Conservation (phyloP, 2,329 filamentous ascomycete species). For the Xylaria sp. region DNA sequence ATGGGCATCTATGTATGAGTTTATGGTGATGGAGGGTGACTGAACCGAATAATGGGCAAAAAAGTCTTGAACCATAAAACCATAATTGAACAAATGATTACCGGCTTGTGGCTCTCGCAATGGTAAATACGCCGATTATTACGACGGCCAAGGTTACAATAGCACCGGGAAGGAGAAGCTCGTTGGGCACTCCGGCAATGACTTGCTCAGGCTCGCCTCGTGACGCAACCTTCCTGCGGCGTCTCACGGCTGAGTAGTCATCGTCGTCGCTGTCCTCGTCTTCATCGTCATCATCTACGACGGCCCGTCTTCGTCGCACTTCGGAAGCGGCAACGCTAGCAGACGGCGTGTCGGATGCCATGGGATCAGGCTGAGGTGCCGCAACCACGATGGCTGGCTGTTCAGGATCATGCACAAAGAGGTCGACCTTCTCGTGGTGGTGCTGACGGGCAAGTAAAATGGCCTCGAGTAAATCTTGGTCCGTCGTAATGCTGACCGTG, state of each 20-base stretch:
- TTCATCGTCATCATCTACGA: conserved; percentile 58
- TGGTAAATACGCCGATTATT: conserved; percentile 91
- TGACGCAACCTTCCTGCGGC: conserved; percentile 58
- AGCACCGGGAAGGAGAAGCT: conserved; percentile 90
- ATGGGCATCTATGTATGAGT: conserved; percentile 23
- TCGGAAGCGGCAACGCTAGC: conserved; percentile 58
- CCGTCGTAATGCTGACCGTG: conserved; percentile 94
- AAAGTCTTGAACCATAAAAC: conserved; percentile 35
- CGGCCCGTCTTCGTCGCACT: conserved; percentile 62
- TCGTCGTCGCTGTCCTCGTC: conserved; percentile 68
- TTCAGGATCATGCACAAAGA: conserved; percentile 94
- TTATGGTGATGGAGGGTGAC: conserved; percentile 12
- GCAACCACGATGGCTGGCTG: conserved; percentile 81
- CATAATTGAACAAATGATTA: conserved; percentile 44
- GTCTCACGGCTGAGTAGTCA: conserved; percentile 63
- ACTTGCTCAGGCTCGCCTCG: conserved; percentile 75
- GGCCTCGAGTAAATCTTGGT: conserved; percentile 91
- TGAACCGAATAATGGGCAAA: background rate
- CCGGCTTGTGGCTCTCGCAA: conserved; percentile 74
- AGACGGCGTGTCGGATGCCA: conserved; percentile 58
- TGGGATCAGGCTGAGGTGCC: conserved; percentile 58
- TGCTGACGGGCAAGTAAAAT: conserved; percentile 83
- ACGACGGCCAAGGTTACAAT: conserved; percentile 96
- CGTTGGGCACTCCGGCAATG: conserved; percentile 92
- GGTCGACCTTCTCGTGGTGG: conserved; percentile 90